Evolutionary conservation across 2,329 filamentous ascomycete species (phyloP), one percentile per base, ranked within the genome.

Genomic region (Cytospora piceae): DNA sequence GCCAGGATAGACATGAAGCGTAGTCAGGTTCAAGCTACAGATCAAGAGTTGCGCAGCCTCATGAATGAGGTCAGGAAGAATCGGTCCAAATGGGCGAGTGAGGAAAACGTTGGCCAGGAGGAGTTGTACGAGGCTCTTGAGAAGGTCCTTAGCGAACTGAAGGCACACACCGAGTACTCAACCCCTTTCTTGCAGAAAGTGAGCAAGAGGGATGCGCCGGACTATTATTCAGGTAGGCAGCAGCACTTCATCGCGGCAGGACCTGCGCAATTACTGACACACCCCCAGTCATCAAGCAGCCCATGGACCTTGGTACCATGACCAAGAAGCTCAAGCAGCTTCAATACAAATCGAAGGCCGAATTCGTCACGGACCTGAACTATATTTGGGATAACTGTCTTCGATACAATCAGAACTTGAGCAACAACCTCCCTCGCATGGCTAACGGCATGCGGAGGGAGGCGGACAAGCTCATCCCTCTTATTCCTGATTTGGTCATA

Each of bases 51-150:
- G 67, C 88, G 95, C 67, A 92, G 90, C 58, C 81, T 99, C 66
- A 97, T 99, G 86, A 97, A 95, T 72, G 95, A 99, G 77, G 95
- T 99, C 22, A 88, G 95, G 69, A 99, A 98, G 78, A 98, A 98
- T 72, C 86, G 95, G 73, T 98, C 94, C 78, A 99, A 99, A 79
- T 99, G 95, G 95, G 94, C 95, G 4, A 98, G 91, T 76, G 95
- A 98, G 77, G 95, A 99, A 72, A 95, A 96, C 71, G 90, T 99
- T 68, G 94, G 95, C 67, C 95, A 99, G 78, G 95, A 99, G 77
- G 95, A 99, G 78, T 84, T 99, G 7, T 99, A 99, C 75, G 95
- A 99, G 80, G 93, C 95, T 14, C 84, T 95, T 17, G 95, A 99
- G 77, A 98, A 98, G 80, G 95, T 99, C 61, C 83, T 99, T 73